Base-by-base conservation (phyloP, 257 asterid genomes). In the Cordia subcordata region DNA sequence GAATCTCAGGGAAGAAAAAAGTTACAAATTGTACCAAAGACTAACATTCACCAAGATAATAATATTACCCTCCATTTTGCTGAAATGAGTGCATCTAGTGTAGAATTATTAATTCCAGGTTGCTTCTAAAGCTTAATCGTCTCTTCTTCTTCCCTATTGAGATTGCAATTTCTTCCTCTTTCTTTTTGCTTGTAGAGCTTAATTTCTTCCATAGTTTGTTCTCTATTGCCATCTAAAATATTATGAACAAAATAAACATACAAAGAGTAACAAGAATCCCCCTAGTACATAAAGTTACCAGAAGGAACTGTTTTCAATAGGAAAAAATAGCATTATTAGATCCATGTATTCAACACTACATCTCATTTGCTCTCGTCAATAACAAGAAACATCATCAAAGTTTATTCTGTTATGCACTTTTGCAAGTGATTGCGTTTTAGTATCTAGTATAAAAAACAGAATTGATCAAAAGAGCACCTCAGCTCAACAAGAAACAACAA, bases 61-160 rank as follows among this genome's bases (percentile, higher is more conserved):
- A n/a, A 39, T 0, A 13, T 16, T 78, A 84, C 94, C 91, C 86
- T 92, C 96, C 96, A 88, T 70, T 85, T 86, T 56, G 88, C 71
- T 15, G 94, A 84, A 58, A 92, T 81, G 44, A 86, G 88, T 38
- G 96, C 93, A 59, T 42, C 82, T 20, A 88, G 35, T 0, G 88
- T 77, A 8, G 93, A 57, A 59, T 68, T 84, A 76, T 73, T 86
- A 57, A 71, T 66, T 42, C 85, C 93, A 0, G 85, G 87, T 1
- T 82, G 94, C 75, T 86, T 88, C 64, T 84, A 89, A 39, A 92
- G 81, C 68, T 92, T 88, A 83, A 75, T 73, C 35, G 67, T 42
- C 68, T 88, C 96, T 15, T 81, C 95, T 58, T 67, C 98, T 66
- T 82, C 95, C 77, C 72, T 84, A 42, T 68, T 76, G 19, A 67